Percentiles rank a stretch among this genome's conserved stretches.
Conservation (phyloP, 257 asterid species). For the Solanum ossicruentum region DNA sequence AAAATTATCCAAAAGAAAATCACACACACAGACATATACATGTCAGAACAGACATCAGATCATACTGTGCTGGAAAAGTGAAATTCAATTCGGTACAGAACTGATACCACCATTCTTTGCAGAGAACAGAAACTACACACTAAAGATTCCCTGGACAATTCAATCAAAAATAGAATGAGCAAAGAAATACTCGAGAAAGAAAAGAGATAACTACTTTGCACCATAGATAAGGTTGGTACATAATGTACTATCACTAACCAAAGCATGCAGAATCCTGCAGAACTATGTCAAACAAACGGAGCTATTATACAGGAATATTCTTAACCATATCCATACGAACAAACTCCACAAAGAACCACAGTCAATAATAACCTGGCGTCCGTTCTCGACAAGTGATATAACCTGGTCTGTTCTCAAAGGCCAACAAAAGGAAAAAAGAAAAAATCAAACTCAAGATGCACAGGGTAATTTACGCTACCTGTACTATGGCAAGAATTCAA, state of each 20-base stretch:
- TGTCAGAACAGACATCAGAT: neutral
- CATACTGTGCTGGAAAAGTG: neutral
- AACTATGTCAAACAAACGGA: neutral
- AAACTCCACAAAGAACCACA: neutral
- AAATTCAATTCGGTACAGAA: neutral
- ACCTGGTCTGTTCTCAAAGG: neutral
- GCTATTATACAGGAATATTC: neutral
- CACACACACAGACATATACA: neutral
- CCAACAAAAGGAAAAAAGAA: conserved; percentile 4
- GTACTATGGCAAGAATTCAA: conserved; percentile 89
- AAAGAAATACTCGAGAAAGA: neutral
- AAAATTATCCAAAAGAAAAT: too few species aligned
- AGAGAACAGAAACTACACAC: neutral
- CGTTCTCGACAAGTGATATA: neutral
- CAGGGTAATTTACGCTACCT: conserved; percentile 30
- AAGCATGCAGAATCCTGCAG: neutral
- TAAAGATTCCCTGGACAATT: neutral
- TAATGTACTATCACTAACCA: neutral
- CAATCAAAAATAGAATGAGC: neutral
- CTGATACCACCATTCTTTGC: neutral
- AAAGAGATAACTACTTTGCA: neutral
- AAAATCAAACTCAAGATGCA: neutral
- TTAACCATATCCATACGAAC: neutral
- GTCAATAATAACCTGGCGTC: neutral
- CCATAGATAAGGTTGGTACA: neutral